Evolutionary conservation across 169 alveolate genomes (phyloP).

Genomic region (Babesia bigemina): DNA sequence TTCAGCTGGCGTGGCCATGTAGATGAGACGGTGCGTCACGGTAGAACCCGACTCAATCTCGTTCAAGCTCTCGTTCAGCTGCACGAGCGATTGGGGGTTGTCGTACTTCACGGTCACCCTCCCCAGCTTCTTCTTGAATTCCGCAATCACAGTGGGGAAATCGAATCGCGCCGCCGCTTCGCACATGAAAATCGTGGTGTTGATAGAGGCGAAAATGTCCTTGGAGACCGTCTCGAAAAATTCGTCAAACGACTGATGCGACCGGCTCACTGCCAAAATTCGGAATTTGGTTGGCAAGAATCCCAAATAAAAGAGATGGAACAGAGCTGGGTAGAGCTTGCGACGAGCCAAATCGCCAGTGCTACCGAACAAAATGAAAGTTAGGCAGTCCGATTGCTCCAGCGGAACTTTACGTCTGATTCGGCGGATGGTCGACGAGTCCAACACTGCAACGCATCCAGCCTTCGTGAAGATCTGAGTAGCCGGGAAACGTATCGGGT

Average conservation of each 20-base stretch:
- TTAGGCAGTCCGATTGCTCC: constrained; percentile 51
- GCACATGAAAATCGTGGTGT: constrained; percentile 56
- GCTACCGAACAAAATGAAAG: constrained; percentile 61
- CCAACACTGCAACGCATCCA: constrained; percentile 68
- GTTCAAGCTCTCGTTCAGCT: constrained; percentile 22
- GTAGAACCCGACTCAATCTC: constrained; percentile 53
- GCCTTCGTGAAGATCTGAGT: constrained; percentile 70
- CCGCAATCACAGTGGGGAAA: constrained; percentile 67
- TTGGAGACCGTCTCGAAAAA: constrained; percentile 56
- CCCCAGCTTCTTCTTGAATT: constrained; percentile 48
- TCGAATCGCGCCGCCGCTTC: constrained; percentile 65
- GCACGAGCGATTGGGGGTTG: constrained; percentile 26
- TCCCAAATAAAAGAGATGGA: constrained; percentile 67
- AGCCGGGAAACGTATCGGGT: constrained; percentile 69
- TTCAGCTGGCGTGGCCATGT: constrained; percentile 69
- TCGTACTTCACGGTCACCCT: constrained; percentile 44
- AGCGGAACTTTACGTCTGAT: constrained; percentile 50
- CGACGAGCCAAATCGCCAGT: constrained; percentile 64
- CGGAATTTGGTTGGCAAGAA: constrained; percentile 61
- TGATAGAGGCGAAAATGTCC: constrained; percentile 67
- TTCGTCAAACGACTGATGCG: constrained; percentile 51
- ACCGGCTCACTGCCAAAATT: constrained; percentile 57
- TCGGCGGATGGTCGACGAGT: constrained; percentile 57
- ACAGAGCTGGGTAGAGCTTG: constrained; percentile 64
- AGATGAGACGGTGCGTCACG: constrained; percentile 60